A percentile compares a stretch with the other conserved stretches of the same genome.
Conservation (phyloP, 495 filamentous ascomycete genomes). For the Pseudoneurospora amorphoporcata region DNA sequence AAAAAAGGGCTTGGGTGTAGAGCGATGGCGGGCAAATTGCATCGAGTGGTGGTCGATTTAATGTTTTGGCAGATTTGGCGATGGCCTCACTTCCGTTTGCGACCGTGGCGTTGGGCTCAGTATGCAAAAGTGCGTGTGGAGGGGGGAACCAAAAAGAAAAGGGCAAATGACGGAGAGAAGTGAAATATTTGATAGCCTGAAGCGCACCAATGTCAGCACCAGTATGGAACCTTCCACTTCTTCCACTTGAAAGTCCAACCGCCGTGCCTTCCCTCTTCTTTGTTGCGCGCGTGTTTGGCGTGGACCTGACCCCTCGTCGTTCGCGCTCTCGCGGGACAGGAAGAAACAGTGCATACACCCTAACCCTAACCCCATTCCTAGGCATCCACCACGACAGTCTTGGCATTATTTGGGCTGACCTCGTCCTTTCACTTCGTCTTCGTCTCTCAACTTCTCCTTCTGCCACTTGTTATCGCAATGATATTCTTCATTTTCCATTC, state of each 20-base stretch:
- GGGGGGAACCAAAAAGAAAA: background rate
- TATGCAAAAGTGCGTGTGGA: background rate
- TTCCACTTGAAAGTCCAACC: background rate
- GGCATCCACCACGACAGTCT: background rate
- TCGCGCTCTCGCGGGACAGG: background rate
- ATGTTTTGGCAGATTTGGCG: background rate
- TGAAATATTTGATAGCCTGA: background rate
- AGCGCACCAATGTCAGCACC: background rate
- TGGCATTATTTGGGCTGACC: background rate
- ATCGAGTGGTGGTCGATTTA: background rate
- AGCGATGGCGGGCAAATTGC: background rate
- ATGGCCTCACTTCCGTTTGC: background rate
- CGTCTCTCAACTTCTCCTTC: background rate
- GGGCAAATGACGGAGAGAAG: background rate
- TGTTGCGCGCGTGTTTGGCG: background rate
- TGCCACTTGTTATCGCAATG: background rate
- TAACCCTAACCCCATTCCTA: slow-evolving; percentile 9
- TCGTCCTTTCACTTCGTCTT: background rate
- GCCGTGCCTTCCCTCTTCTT: background rate
- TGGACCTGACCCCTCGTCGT: background rate
- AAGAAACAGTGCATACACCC: slow-evolving; percentile 3
- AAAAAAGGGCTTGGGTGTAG: background rate
- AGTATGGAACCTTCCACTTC: background rate
- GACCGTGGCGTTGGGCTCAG: background rate
- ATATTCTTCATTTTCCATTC: background rate